A percentile compares a stretch with the other conserved stretches of the same genome.
These are phyloP conservation scores for Talaromyces sp. DNA, from an alignment of 2,329 filamentous ascomycete species.

Conservation along the genomic window DNA sequence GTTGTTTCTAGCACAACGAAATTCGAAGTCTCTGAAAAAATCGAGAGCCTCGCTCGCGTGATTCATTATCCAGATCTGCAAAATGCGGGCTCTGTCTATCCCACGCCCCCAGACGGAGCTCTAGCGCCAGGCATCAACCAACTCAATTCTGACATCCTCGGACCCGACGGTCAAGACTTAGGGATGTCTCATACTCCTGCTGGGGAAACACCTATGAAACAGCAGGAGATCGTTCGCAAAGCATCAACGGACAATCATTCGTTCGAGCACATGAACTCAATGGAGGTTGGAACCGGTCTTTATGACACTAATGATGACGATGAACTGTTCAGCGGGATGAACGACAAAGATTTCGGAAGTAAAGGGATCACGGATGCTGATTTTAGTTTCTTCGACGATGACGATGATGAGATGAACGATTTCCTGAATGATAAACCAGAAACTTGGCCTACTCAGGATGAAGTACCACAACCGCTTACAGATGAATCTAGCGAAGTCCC, in stretches of 20 bases:
- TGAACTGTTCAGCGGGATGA: constrained; percentile 57
- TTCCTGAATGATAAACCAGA: constrained; percentile 4
- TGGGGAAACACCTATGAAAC: constrained; percentile 20
- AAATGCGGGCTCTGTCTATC: constrained; percentile 47
- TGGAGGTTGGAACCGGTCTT: constrained; percentile 36
- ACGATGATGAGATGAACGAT: constrained; percentile 25
- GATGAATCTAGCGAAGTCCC: constrained; percentile 18
- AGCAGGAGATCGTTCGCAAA: constrained; percentile 16
- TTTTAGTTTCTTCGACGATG: constrained; percentile 62
- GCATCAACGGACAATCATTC: constrained; percentile 18
- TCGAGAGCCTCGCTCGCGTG: constrained; percentile 39
- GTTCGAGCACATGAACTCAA: constrained; percentile 24
- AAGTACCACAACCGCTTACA: neutral
- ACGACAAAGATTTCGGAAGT: constrained; percentile 51
- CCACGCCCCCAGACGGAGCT: constrained; percentile 52
- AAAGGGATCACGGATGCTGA: constrained; percentile 59
- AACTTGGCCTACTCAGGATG: neutral
- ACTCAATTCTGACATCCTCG: constrained; percentile 29
- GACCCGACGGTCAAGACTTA: constrained; percentile 28
- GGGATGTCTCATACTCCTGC: constrained; percentile 21
- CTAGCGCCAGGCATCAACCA: constrained; percentile 31
- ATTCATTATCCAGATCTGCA: constrained; percentile 41
- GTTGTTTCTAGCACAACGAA: constrained; percentile 24
- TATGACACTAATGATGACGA: constrained; percentile 47
- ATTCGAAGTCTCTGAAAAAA: constrained; percentile 27